Conservation (phyloP, 2,329 filamentous ascomycete genomes). For the Sclerotinia glacialis region DNA sequence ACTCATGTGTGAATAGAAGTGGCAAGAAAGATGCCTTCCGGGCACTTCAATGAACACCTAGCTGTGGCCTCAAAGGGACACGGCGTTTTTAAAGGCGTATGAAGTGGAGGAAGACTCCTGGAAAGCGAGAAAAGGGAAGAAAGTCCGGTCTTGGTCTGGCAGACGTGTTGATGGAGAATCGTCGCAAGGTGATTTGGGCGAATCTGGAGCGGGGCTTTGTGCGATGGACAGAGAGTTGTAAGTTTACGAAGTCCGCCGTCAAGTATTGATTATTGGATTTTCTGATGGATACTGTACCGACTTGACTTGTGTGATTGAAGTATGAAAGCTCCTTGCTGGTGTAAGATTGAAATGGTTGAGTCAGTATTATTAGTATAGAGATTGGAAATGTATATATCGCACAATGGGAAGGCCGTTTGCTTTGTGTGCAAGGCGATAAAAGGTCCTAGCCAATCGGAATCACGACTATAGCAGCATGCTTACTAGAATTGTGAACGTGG, state of each 20-base stretch:
- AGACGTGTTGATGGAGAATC: conserved; percentile 12
- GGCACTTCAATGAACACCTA: conserved; percentile 58
- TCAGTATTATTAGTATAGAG: not conserved
- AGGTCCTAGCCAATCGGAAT: not conserved
- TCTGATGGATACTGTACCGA: not conserved
- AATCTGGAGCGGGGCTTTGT: conserved; percentile 13
- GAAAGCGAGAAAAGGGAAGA: conserved; percentile 16
- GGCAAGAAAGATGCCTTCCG: conserved; percentile 39
- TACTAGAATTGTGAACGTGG: conserved; percentile 1
- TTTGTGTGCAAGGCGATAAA: conserved; percentile 10
- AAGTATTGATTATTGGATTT: not conserved
- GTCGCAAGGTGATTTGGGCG: conserved; percentile 9
- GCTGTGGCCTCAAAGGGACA: conserved; percentile 82
- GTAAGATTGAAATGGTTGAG: not conserved
- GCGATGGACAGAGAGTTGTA: not conserved
- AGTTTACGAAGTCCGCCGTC: not conserved
- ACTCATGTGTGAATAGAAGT: conserved; percentile 70
- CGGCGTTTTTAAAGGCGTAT: conserved; percentile 82
- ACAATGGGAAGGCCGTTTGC: conserved; percentile 1
- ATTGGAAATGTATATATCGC: conserved; percentile 1
- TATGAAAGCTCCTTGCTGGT: not conserved
- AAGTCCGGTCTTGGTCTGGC: conserved; percentile 22
- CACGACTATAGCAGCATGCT: conserved; percentile 6
- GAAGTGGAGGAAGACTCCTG: conserved; percentile 49
- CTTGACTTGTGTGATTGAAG: not conserved